A percentile compares a stretch with the other conserved stretches of the same genome.
Conservation (phyloP, 2,329 filamentous ascomycete species). For the Parafenestella ontariensis region DNA sequence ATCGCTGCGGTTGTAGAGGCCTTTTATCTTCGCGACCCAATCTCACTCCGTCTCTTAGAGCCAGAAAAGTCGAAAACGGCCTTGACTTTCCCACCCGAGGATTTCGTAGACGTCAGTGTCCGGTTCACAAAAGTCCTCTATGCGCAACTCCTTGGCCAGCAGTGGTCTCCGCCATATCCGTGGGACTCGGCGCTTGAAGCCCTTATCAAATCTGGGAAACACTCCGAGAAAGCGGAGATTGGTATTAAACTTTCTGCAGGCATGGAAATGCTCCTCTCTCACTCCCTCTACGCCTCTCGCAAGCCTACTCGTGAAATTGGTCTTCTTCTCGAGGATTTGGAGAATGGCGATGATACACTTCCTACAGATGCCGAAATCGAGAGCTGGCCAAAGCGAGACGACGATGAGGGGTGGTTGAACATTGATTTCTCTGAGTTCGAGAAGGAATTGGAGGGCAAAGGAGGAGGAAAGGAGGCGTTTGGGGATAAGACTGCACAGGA, state of each 20-base stretch:
- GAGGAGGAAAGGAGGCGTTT: slow-evolving; percentile 50
- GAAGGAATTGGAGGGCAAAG: slow-evolving; percentile 69
- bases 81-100: slow-evolving; percentile 74
- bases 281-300: slow-evolving; percentile 72
- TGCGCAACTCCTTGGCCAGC: slow-evolving; percentile 87
- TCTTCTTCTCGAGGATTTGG: slow-evolving; percentile 76
- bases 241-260: slow-evolving; percentile 92
- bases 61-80: slow-evolving; percentile 55
- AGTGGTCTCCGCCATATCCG: slow-evolving; percentile 71
- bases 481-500: slow-evolving; percentile 73
- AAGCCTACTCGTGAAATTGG: slow-evolving; percentile 76
- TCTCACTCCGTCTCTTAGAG: slow-evolving; percentile 73
- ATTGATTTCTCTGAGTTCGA: slow-evolving; percentile 92
- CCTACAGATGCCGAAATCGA: slow-evolving; percentile 77
- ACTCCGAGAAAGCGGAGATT: slow-evolving; percentile 61
- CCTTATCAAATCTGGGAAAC: slow-evolving; percentile 38
- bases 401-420: slow-evolving; percentile 90
- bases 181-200: slow-evolving; percentile 56
- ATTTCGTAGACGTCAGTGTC: slow-evolving; percentile 80
- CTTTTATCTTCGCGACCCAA: slow-evolving; percentile 89
- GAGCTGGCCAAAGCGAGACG: slow-evolving; percentile 73
- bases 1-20: slow-evolving; percentile 86
- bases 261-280: slow-evolving; percentile 82
- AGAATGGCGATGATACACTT: slow-evolving; percentile 72
- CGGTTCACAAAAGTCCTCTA: slow-evolving; percentile 89